These are phyloP conservation scores for Psidium guajava DNA, from an alignment of 345 rosid genomes.

Conservation along the genomic window DNA sequence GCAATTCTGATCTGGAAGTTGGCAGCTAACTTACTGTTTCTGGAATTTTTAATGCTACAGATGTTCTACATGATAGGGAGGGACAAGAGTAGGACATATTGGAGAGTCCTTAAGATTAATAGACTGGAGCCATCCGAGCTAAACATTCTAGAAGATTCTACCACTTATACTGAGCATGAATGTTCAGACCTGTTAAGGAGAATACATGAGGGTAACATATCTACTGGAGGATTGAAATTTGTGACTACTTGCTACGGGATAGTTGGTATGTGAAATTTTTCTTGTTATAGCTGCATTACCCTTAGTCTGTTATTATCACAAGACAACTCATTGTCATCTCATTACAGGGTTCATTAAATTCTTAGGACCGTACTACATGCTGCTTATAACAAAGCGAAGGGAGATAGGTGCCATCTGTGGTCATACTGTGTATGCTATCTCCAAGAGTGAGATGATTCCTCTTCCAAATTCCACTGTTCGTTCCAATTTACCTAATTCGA, in stretches of 20 bases:
- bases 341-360: conserved; percentile 78
- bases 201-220: conserved; percentile 83
- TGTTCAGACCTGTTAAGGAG: conserved; percentile 72
- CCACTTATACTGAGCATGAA: conserved; percentile 55
- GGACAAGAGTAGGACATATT: conserved; percentile 51
- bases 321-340: background rate
- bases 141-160: conserved; percentile 68
- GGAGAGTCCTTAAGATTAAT: conserved; percentile 80
- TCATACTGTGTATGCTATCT: conserved; percentile 69
- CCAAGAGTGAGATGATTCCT: conserved; percentile 68
- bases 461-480: conserved; percentile 53
- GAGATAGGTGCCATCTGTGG: conserved; percentile 86
- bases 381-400: conserved; percentile 81
- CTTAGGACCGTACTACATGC: conserved; percentile 96
- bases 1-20: background rate
- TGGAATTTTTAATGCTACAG: conserved; percentile 19
- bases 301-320: background rate
- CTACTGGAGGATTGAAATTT: conserved; percentile 86
- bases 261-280: conserved; percentile 45
- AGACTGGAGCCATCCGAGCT: conserved; percentile 66
- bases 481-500: conserved; percentile 31
- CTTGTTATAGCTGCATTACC: background rate
- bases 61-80: conserved; percentile 76
- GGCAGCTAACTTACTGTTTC: background rate
- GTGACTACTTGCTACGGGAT: conserved; percentile 88